A percentile compares a stretch with the other conserved stretches of the same genome.
Evolutionary conservation across 352 stramenopile species (phyloP).

Genomic region (Blastocystis sp.): DNA sequence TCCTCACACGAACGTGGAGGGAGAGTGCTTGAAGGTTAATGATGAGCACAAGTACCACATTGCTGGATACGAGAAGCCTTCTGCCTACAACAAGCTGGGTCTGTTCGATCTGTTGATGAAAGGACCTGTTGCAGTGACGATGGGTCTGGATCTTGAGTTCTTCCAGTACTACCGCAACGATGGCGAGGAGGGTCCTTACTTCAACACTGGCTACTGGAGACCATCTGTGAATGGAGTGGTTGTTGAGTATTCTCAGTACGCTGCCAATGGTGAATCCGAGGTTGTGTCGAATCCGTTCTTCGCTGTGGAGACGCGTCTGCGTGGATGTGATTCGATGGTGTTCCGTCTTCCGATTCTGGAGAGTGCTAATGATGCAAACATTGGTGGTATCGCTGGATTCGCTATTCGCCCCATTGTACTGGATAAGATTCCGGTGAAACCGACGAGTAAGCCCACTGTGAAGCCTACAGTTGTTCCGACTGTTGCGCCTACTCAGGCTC

Average conservation of each 20-base stretch:
- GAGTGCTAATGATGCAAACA: too few relatives aligned
- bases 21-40: too few relatives aligned
- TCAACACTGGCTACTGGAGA: neutral
- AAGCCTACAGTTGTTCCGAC: too few relatives aligned
- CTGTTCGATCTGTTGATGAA: neutral
- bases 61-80: slow-evolving; percentile 1
- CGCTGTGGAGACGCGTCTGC: neutral
- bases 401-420: too few relatives aligned
- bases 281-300: neutral
- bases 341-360: neutral
- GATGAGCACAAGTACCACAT: neutral
- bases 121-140: neutral
- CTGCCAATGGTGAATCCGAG: neutral
- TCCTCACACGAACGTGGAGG: neutral
- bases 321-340: neutral
- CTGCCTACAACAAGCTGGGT: neutral
- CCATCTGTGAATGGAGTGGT: neutral
- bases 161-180: slow-evolving; percentile 15
- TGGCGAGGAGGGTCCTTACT: neutral
- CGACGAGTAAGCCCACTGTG: too few relatives aligned
- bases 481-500: neutral
- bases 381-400: too few relatives aligned
- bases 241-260: neutral
- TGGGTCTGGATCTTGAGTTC: neutral
- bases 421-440: too few relatives aligned